These are phyloP conservation scores for Phytopythium cucurbitacearum DNA, from an alignment of 352 stramenopile species.

Conservation along the genomic window DNA sequence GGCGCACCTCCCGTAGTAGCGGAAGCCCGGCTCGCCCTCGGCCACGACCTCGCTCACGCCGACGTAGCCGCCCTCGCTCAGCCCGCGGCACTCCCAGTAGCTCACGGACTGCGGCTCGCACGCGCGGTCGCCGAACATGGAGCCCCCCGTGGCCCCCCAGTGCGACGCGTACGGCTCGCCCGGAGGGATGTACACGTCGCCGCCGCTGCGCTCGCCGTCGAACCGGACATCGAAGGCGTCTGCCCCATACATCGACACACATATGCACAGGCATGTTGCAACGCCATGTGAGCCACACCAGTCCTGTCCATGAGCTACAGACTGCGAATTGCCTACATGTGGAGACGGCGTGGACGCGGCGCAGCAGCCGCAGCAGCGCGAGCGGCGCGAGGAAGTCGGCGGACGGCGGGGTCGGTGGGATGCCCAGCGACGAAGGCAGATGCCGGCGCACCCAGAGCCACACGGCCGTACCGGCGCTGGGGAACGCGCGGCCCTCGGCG, in stretches of 20 bases:
- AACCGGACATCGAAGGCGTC: constrained; percentile 51
- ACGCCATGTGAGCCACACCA: neutral
- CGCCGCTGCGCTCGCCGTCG: constrained; percentile 26
- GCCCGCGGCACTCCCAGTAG: constrained; percentile 64
- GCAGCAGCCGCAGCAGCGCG: constrained; percentile 38
- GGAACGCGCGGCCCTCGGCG: constrained; percentile 18
- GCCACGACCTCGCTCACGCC: constrained; percentile 36
- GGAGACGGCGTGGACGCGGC: constrained; percentile 42
- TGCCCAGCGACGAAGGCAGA: constrained; percentile 15
- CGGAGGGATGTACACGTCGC: constrained; percentile 38
- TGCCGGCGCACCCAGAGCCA: constrained; percentile 35
- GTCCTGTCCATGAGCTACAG: neutral
- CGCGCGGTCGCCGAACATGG: constrained; percentile 43
- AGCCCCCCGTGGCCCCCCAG: constrained; percentile 37
- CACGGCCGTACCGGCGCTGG: constrained; percentile 22
- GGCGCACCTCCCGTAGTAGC: constrained; percentile 35
- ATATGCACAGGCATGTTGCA: neutral
- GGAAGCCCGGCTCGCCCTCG: constrained; percentile 26
- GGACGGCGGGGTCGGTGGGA: constrained; percentile 19
- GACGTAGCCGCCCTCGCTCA: constrained; percentile 62
- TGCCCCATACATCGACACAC: constrained; percentile 7
- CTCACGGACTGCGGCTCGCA: constrained; percentile 38
- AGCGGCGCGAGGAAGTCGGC: constrained; percentile 22
- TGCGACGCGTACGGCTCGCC: constrained; percentile 31
- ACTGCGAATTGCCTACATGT: constrained; percentile 42